Percentiles rank a stretch among this genome's conserved stretches.
Evolutionary conservation across 345 rosid species (phyloP).

Genomic region (Aegle marmelos): DNA sequence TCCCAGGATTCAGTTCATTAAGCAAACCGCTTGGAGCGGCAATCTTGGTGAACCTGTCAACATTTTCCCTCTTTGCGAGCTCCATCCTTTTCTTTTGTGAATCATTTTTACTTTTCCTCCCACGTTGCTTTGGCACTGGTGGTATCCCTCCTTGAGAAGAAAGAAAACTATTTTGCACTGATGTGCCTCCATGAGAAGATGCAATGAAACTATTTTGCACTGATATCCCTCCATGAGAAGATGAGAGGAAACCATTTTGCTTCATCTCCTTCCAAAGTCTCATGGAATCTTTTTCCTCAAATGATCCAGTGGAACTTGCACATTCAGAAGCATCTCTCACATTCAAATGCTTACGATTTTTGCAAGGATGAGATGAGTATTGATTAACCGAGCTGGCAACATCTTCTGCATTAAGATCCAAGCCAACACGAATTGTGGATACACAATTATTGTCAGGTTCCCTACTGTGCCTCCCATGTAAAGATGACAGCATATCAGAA

Average conservation of each 20-base stretch:
- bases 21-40: slow-evolving; percentile 92
- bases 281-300: slow-evolving; percentile 57
- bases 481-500: slow-evolving; percentile 18
- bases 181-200: slow-evolving; percentile 47
- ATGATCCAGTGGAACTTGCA: slow-evolving; percentile 56
- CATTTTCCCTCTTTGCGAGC: slow-evolving; percentile 70
- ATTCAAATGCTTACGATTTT: slow-evolving; percentile 30
- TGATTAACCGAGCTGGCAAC: slow-evolving; percentile 48
- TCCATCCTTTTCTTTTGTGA: slow-evolving; percentile 60
- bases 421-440: slow-evolving; percentile 29
- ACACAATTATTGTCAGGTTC: slow-evolving; percentile 24
- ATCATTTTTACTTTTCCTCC: slow-evolving; percentile 56
- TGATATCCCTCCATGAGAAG: slow-evolving; percentile 59
- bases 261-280: slow-evolving; percentile 86
- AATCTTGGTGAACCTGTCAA: slow-evolving; percentile 73
- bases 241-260: slow-evolving; percentile 80
- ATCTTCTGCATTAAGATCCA: slow-evolving; percentile 58
- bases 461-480: slow-evolving; percentile 20
- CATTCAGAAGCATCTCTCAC: slow-evolving; percentile 59
- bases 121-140: slow-evolving; percentile 65
- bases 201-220: slow-evolving; percentile 35
- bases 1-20: slow-evolving; percentile 86
- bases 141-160: slow-evolving; percentile 54
- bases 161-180: slow-evolving; percentile 35
- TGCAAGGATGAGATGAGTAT: slow-evolving; percentile 29